Conservation (phyloP, 164 flowering plant species). For the Buxus sempervirens region DNA sequence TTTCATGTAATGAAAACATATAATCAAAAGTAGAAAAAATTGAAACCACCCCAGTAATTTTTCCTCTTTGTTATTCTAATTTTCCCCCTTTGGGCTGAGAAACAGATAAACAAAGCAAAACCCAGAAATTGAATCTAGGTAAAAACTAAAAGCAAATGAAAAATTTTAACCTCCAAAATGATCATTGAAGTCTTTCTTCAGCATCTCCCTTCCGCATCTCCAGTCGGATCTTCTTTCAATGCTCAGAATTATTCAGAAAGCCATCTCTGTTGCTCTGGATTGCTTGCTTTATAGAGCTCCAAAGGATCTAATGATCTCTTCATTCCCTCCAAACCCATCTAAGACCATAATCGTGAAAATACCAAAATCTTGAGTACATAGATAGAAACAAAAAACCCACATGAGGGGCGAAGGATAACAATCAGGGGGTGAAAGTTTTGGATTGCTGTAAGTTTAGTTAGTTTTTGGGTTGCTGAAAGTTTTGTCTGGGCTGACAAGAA, state of each 20-base stretch:
- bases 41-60: not conserved
- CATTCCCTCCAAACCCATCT: too few relatives aligned
- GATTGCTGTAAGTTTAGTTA: too few relatives aligned
- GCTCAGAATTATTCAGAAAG: not conserved
- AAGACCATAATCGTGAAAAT: too few relatives aligned
- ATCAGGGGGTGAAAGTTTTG: too few relatives aligned
- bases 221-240: not conserved
- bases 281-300: too few relatives aligned
- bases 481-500: not conserved
- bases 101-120: not conserved
- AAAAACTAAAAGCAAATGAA: not conserved
- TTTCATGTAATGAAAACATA: not conserved
- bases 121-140: not conserved
- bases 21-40: not conserved
- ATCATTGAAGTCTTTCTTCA: not conserved
- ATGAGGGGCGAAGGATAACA: not conserved
- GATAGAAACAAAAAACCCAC: too few relatives aligned
- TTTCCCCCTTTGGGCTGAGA: not conserved
- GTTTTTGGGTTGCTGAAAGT: too few relatives aligned
- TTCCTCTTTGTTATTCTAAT: not conserved
- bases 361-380: too few relatives aligned
- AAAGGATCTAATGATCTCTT: too few relatives aligned
- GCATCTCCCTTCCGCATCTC: not conserved
- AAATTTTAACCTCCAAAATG: not conserved
- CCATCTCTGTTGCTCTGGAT: too few relatives aligned